Base-by-base conservation (phyloP, 2,329 filamentous ascomycete species). In the Aspergillus terreus region DNA sequence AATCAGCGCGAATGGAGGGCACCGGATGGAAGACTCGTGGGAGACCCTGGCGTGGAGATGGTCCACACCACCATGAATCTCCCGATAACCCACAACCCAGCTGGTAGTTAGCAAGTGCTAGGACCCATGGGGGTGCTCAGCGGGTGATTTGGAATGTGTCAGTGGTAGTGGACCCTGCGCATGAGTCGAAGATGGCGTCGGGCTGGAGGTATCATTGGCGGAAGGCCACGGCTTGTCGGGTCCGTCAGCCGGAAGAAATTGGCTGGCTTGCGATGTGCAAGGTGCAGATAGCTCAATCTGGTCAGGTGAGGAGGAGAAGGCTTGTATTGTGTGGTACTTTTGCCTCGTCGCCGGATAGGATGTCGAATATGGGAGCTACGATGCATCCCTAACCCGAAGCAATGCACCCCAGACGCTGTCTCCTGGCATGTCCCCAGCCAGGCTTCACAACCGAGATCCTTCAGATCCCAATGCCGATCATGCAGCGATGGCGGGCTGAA, bases 401-500 rank as follows among this genome's bases (percentile, higher is more conserved):
- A 30, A 30, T 30, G 27, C 27, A 30, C 7, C 27, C 27, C 27
- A 30, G 6, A 30, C 9, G 27, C 9, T 30, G 9, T 11, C 27
- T 11, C 27, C 27, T 30, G 27, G 27, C 27, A 30, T 30, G 27
- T 30, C 27, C 9, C 27, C 27, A 30, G 27, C 4, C 23, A 6
- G 4, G 5, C 23, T 23, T 23, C 23, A 30, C 7, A 9, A 30
- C 27, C 27, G 27, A 30, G 27, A 30, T 30, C 27, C 33, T n/a
- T 19, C 17, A 6, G 19, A 42, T 42, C 40, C 10, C 12, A 36
- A 41, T 47, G 23, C 32, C 46, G 46, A 35, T 36, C 46, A 12
- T 17, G 27, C n/a, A 11, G 35, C 19, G 23, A 47, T 36, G 46
- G 46, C 46, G 46, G 46, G 46, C 46, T 47, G 46, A 47, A 47